Conservation (phyloP, 1,284 basidiomycete species). For the Exsudoporus floridanus region DNA sequence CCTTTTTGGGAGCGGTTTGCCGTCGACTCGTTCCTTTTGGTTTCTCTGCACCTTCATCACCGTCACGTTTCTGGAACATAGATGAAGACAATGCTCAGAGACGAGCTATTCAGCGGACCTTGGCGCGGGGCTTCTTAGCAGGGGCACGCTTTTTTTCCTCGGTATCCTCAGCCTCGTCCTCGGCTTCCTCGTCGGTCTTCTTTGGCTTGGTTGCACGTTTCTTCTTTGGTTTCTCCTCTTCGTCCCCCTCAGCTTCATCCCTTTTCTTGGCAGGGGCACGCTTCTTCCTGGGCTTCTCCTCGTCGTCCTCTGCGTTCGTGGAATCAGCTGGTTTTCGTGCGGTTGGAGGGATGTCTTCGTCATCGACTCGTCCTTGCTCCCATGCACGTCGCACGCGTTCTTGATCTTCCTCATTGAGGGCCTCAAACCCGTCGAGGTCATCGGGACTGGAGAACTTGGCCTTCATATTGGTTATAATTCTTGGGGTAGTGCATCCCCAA, state of each 20-base stretch:
- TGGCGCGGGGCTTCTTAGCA: constrained; percentile 41
- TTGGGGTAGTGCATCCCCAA: constrained; percentile 77
- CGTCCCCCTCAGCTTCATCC: constrained; percentile 43
- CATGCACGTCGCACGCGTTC: constrained; percentile 66
- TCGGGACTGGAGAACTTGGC: constrained; percentile 54
- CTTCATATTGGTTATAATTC: constrained; percentile 74
- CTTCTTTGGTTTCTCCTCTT: constrained; percentile 41
- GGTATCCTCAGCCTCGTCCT: constrained; percentile 36
- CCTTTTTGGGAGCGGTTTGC: constrained; percentile 27
- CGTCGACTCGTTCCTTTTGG: constrained; percentile 38
- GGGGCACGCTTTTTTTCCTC: constrained; percentile 42
- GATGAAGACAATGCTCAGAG: constrained; percentile 10
- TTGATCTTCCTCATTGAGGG: constrained; percentile 63
- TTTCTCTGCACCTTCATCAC: constrained; percentile 40
- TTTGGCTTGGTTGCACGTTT: constrained; percentile 40
- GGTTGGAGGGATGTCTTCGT: constrained; percentile 73
- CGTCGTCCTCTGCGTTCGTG: constrained; percentile 41
- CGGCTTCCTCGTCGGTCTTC: constrained; percentile 43
- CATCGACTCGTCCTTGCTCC: constrained; percentile 71
- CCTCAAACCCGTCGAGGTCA: constrained; percentile 74
- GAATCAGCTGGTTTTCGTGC: constrained; percentile 59
- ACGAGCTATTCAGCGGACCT: constrained; percentile 31
- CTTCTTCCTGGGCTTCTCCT: constrained; percentile 42
- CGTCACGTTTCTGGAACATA: constrained; percentile 39
- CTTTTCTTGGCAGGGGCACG: constrained; percentile 42